These are phyloP conservation scores for Suhomyces maxii DNA, from an alignment of 1,139 yeast species.

Conservation along the genomic window DNA sequence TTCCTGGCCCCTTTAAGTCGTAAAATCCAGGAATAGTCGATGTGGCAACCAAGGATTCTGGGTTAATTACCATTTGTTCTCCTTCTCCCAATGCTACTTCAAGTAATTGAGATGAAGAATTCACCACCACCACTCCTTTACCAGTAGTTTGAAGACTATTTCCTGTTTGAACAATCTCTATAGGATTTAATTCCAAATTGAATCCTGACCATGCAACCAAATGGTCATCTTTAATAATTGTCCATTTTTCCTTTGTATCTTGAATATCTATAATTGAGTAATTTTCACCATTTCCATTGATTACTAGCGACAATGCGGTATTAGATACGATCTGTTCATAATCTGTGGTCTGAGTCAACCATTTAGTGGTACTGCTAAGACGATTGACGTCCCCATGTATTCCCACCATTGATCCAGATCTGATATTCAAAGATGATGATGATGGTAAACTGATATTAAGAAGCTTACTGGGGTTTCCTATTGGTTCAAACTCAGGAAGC, in stretches of 20 bases:
- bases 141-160: conserved; percentile 16
- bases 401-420: conserved; percentile 35
- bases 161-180: conserved; percentile 4
- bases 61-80: conserved; percentile 17
- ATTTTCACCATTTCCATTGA: conserved; percentile 30
- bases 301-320: conserved; percentile 28
- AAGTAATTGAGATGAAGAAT: conserved; percentile 15
- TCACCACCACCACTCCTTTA: conserved; percentile 20
- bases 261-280: conserved; percentile 26
- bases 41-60: conserved; percentile 19
- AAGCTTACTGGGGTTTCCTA: conserved; percentile 33
- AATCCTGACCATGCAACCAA: conserved; percentile 25
- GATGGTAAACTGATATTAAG: conserved; percentile 38
- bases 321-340: conserved; percentile 29
- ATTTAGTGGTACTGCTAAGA: conserved; percentile 16
- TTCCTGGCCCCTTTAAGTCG: conserved; percentile 2
- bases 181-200: conserved; percentile 13
- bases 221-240: conserved; percentile 13
- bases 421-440: conserved; percentile 32
- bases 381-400: conserved; percentile 34
- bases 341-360: conserved; percentile 17
- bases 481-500: conserved; percentile 33
- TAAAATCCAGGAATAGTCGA: conserved; percentile 5
- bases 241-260: conserved; percentile 16
- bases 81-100: conserved; percentile 15